Conservation (phyloP, 1,284 basidiomycete species). For the Porogramme epimiltina region DNA sequence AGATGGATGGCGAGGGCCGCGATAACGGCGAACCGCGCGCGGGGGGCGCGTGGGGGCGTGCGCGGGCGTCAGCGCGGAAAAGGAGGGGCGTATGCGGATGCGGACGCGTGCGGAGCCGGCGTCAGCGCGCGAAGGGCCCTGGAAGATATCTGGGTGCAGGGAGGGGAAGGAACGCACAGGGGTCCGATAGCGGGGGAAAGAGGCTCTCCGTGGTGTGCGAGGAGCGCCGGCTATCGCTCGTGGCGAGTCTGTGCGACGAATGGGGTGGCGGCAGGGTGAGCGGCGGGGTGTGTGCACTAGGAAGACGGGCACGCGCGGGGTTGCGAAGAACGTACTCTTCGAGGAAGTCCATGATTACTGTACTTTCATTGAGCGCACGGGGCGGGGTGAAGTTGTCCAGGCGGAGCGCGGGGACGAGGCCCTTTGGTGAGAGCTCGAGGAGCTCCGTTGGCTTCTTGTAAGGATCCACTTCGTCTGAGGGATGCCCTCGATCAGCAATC, state of each 20-base stretch:
- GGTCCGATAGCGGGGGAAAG: slow-evolving; percentile 57
- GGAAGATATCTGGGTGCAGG: no score
- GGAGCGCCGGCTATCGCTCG: slow-evolving; percentile 40
- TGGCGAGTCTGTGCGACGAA: slow-evolving; percentile 43
- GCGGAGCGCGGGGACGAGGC: slow-evolving; percentile 73
- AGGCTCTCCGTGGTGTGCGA: slow-evolving; percentile 39
- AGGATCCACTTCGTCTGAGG: slow-evolving; percentile 74
- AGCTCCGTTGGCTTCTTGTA: slow-evolving; percentile 80
- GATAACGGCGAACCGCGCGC: neutral
- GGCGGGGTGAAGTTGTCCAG: slow-evolving; percentile 50
- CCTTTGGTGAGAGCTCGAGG: slow-evolving; percentile 79
- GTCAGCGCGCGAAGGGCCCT: neutral
- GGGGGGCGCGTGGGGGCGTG: neutral
- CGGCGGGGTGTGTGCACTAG: no score
- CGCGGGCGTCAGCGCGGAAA: neutral
- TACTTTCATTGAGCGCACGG: slow-evolving; percentile 67
- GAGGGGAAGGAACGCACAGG: slow-evolving; percentile 47
- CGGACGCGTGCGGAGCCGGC: neutral
- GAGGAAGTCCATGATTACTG: slow-evolving; percentile 72
- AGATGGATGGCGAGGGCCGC: slow-evolving; percentile 7
- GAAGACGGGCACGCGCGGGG: neutral
- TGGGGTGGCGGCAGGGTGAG: neutral
- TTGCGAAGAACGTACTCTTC: slow-evolving; percentile 57
- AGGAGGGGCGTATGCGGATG: neutral
- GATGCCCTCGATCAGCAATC: neutral